Percentiles rank a stretch among this genome's conserved stretches.
phyloP scores from a whole-genome alignment of 345 rosid genomes.

The Erodium maritimum region DNA sequence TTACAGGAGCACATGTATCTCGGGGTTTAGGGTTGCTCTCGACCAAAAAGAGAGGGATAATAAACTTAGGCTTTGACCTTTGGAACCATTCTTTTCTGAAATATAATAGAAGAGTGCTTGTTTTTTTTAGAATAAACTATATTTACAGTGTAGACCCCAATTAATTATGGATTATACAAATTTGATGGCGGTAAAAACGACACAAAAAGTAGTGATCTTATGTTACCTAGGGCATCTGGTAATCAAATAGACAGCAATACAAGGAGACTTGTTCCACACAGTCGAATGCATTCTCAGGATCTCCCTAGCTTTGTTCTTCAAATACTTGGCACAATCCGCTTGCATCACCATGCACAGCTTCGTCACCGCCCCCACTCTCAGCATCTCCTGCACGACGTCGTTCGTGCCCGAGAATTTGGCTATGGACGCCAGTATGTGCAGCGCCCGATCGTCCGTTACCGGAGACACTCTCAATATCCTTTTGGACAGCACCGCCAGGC shows the following conservation, averaged over 20 bases:
- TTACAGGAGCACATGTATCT: no score
- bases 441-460: conserved; percentile 30
- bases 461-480: conserved; percentile 43
- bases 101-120: no score
- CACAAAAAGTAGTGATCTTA: background rate
- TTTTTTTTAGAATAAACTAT: no score
- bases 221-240: conserved; percentile 22
- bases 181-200: no score
- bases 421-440: conserved; percentile 24
- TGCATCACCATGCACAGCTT: conserved; percentile 55
- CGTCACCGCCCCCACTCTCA: conserved; percentile 47
- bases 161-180: no score
- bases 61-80: no score
- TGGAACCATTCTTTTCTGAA: no score
- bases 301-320: conserved; percentile 36
- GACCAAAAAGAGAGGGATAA: no score
- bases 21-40: no score
- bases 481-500: conserved; percentile 38
- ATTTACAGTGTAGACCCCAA: no score
- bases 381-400: conserved; percentile 36
- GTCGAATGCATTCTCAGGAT: conserved; percentile 32
- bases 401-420: conserved; percentile 21
- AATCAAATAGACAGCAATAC: conserved; percentile 38
- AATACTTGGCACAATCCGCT: conserved; percentile 27
- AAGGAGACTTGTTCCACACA: conserved; percentile 51